A percentile compares a stretch with the other conserved stretches of the same genome.
These are phyloP conservation scores for Patellifolia procumbens DNA, from an alignment of 179 eudicot genomes.

Conservation along the genomic window DNA sequence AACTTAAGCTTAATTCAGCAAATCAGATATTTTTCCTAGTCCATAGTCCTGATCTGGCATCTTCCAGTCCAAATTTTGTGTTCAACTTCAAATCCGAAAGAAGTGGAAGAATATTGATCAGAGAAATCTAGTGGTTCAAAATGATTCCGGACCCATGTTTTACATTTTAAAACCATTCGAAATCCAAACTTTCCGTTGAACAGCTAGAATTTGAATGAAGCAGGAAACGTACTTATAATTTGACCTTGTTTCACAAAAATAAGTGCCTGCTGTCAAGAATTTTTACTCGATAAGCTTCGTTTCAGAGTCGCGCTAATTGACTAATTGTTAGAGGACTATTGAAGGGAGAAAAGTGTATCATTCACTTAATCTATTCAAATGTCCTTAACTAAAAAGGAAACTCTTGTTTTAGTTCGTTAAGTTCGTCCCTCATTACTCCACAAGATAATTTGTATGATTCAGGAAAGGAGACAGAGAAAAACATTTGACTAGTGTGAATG, in stretches of 20 bases:
- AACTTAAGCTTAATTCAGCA: neutral
- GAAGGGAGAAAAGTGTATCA: neutral
- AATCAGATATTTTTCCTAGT: neutral
- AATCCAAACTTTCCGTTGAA: too few relatives aligned
- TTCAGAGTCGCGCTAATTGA: neutral
- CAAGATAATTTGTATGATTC: too few relatives aligned
- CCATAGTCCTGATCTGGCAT: neutral
- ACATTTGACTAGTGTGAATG: slow-evolving; percentile 7
- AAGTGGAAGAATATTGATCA: too few relatives aligned
- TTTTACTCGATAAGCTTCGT: neutral
- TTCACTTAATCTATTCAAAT: neutral
- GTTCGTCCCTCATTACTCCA: neutral
- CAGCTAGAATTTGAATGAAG: neutral
- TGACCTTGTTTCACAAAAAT: neutral
- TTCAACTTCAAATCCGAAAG: too few relatives aligned
- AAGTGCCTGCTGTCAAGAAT: neutral
- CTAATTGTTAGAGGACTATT: neutral
- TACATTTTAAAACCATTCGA: too few relatives aligned
- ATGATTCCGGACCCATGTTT: too few relatives aligned
- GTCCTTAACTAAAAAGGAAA: neutral
- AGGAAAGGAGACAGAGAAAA: neutral
- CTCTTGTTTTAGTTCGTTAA: too few relatives aligned
- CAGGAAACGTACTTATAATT: neutral
- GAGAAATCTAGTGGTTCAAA: too few relatives aligned
- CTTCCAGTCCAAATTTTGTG: too few relatives aligned